Percentiles rank a stretch among this genome's conserved stretches.
Conservation (phyloP, 2,329 filamentous ascomycete species). For the Fonsecaea pugnacius region DNA sequence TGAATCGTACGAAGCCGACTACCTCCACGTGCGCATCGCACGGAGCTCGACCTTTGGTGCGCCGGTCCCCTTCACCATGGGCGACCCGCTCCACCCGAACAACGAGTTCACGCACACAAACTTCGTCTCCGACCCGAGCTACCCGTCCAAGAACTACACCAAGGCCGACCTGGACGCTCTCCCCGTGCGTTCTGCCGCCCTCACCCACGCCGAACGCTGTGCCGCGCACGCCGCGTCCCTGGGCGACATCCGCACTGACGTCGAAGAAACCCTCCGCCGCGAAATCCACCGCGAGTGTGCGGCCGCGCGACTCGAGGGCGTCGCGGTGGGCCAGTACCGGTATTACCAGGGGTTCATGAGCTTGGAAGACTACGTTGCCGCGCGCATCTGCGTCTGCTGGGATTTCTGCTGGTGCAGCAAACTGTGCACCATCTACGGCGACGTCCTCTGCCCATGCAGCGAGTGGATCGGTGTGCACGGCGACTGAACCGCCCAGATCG, state of each 20-base stretch:
- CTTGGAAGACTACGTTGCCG: slow-evolving; percentile 34
- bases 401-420: slow-evolving; percentile 33
- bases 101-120: slow-evolving; percentile 29
- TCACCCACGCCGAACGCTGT: slow-evolving; percentile 19
- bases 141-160: slow-evolving; percentile 23
- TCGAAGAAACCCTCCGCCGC: slow-evolving; percentile 29
- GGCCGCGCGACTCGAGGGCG: slow-evolving; percentile 33
- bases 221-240: slow-evolving; percentile 11
- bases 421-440: slow-evolving; percentile 35
- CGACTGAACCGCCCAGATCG: background rate
- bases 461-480: slow-evolving; percentile 25
- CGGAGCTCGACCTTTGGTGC: slow-evolving; percentile 2
- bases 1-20: slow-evolving; percentile 25
- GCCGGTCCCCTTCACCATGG: slow-evolving; percentile 11
- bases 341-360: slow-evolving; percentile 37
- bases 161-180: slow-evolving; percentile 15
- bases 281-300: slow-evolving; percentile 34
- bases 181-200: slow-evolving; percentile 19
- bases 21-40: slow-evolving; percentile 14
- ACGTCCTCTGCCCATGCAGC: slow-evolving; percentile 36
- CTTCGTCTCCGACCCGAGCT: slow-evolving; percentile 28
- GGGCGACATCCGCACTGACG: slow-evolving; percentile 10
- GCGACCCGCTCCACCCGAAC: slow-evolving; percentile 30
- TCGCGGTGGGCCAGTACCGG: slow-evolving; percentile 33
- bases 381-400: slow-evolving; percentile 36